Percentiles rank a stretch among this genome's conserved stretches.
Evolutionary conservation across 345 rosid species (phyloP).

Genomic region (Moricandia moricandioides): DNA sequence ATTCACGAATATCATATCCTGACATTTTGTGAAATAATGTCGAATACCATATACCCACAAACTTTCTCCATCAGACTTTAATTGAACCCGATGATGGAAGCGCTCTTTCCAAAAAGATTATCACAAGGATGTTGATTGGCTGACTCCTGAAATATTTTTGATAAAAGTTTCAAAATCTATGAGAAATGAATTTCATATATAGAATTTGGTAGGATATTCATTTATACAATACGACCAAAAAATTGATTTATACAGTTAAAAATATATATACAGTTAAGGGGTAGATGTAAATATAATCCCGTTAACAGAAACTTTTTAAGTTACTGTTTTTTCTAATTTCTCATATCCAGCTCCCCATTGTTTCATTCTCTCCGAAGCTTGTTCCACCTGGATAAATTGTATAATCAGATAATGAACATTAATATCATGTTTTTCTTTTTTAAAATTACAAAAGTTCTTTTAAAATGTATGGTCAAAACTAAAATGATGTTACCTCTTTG

Average conservation of each 20-base stretch:
- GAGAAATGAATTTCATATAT: background rate
- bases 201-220: background rate
- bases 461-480: background rate
- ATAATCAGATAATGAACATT: background rate
- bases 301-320: background rate
- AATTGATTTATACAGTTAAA: background rate
- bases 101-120: too few species aligned
- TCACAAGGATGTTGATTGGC: background rate
- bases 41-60: too few species aligned
- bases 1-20: too few species aligned
- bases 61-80: too few species aligned
- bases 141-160: background rate
- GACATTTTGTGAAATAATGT: too few species aligned
- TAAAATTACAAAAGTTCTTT: background rate
- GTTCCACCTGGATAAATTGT: slow-evolving; percentile 50
- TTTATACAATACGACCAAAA: background rate
- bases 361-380: slow-evolving; percentile 68
- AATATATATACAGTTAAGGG: slow-evolving; percentile 3
- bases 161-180: background rate
- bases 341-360: slow-evolving; percentile 54
- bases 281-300: background rate
- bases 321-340: slow-evolving; percentile 21
- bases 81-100: too few species aligned
- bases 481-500: slow-evolving; percentile 50
- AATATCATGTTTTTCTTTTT: background rate